These are phyloP conservation scores for Parmelia sp. DNA, from an alignment of 495 filamentous ascomycete species.

Conservation along the genomic window DNA sequence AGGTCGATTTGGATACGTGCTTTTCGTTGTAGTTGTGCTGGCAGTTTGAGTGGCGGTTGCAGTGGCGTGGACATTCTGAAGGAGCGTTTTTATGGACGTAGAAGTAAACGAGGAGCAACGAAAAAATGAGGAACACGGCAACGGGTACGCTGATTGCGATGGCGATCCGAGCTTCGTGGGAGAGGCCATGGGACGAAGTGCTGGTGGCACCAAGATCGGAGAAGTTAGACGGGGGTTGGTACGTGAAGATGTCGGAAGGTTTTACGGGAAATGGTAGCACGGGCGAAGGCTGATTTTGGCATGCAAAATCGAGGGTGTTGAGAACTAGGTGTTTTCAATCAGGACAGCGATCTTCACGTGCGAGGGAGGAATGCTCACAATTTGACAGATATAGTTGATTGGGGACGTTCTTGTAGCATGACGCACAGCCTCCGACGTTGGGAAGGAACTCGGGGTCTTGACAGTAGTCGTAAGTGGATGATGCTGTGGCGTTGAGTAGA, in stretches of 20 bases:
- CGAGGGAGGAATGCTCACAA: slow-evolving; percentile 34
- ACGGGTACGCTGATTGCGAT: slow-evolving; percentile 45
- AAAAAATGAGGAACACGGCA: slow-evolving; percentile 37
- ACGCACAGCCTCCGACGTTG: slow-evolving; percentile 37
- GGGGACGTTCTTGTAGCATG: slow-evolving; percentile 41
- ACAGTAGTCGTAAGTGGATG: slow-evolving; percentile 30
- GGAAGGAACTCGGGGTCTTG: slow-evolving; percentile 34
- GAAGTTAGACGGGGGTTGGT: slow-evolving; percentile 37
- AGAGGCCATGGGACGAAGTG: slow-evolving; percentile 21
- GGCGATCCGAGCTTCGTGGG: slow-evolving; percentile 32
- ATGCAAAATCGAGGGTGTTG: slow-evolving; percentile 45
- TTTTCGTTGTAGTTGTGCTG: slow-evolving; percentile 14
- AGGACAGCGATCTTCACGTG: slow-evolving; percentile 3
- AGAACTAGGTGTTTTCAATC: slow-evolving; percentile 34
- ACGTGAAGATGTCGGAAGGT: slow-evolving; percentile 42
- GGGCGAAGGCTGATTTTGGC: slow-evolving; percentile 37
- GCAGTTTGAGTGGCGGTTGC: slow-evolving; percentile 13
- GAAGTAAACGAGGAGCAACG: slow-evolving; percentile 21
- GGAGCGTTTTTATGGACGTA: slow-evolving; percentile 18
- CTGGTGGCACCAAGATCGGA: slow-evolving; percentile 28
- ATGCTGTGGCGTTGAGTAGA: slow-evolving; percentile 23
- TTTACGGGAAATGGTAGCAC: slow-evolving; percentile 37
- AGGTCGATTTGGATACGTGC: slow-evolving; percentile 15
- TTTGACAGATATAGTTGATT: slow-evolving; percentile 45
- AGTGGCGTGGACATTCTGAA: not conserved